phyloP scores from a whole-genome alignment of 2,329 filamentous ascomycete species.

The Colletotrichum sp. region DNA sequence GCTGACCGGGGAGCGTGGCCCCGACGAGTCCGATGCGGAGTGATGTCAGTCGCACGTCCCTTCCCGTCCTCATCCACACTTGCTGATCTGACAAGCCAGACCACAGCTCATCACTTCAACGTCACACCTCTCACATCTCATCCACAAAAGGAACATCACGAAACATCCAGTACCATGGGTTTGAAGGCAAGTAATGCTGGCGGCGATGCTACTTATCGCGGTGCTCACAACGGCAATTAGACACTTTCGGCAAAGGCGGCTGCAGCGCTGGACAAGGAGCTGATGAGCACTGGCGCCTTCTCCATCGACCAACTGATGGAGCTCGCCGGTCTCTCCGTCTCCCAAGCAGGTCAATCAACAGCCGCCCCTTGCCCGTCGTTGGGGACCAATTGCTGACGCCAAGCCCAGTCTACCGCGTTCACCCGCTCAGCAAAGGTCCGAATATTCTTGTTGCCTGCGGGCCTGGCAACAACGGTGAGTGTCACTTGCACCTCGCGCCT shows the following conservation, averaged over 20 bases:
- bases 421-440: constrained; percentile 74
- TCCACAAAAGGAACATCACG: not conserved
- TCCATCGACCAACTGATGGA: constrained; percentile 98
- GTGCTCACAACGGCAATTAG: constrained; percentile 46
- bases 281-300: constrained; percentile 89
- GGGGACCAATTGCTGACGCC: not conserved
- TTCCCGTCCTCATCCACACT: not conserved
- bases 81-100: not conserved
- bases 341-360: constrained; percentile 74
- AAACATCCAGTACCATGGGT: constrained; percentile 12
- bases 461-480: constrained; percentile 72
- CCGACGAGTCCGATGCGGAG: constrained; percentile 17
- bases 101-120: not conserved
- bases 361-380: not conserved
- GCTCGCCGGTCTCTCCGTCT: constrained; percentile 88
- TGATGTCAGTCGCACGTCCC: constrained; percentile 25
- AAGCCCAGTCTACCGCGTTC: constrained; percentile 78
- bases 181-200: constrained; percentile 26
- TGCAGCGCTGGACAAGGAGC: constrained; percentile 86
- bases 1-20: not conserved
- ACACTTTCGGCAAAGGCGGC: constrained; percentile 89
- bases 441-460: constrained; percentile 89
- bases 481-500: constrained; percentile 2
- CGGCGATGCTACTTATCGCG: not conserved
- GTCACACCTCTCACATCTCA: not conserved